Evolutionary conservation across 352 stramenopile species (phyloP), one percentile per base, ranked within the genome.

Genomic region (Globisporangium sylvaticum): DNA sequence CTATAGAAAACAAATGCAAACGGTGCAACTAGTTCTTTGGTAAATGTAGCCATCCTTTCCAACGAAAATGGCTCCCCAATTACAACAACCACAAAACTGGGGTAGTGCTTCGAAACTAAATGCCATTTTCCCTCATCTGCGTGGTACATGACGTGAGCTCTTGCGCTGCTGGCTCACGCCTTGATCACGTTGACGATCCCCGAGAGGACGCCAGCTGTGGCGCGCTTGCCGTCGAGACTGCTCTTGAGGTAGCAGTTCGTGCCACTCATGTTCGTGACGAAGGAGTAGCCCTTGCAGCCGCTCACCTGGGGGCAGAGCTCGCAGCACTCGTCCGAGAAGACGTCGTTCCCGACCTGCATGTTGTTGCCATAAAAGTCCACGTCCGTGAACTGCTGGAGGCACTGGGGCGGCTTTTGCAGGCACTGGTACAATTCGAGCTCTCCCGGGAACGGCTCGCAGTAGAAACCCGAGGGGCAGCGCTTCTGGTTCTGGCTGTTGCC

Each of bases 361-460:
- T 83, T 74, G 60, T 79, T 70, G 54, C 78, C 78, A 39, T 66
- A 70, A 32, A 78, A 79, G 48, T 80, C 75, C 14, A 76, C 66
- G 62, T 81, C 71, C 10, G 70, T 72, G 27, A 71, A 31, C 62
- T 80, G 76, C 20, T 59, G 65, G 12, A 67, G 71, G 68, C 76
- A 87, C 62, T 80, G 54, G 3, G 48, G 10, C 3, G 79, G 76
- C 9, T 58, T 50, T 10, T 66, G 48, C n/a, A 81, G 66, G 65
- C 79, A 87, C 64, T 84, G 79, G 68, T 76, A 81, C 0, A 68
- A 50, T 67, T 79, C 71, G 0, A 67, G 31, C 67, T 78, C 72
- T 66, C 74, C 44, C 57, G 73, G 76, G 73, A 71, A 84, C 1
- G 78, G 74, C 60, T 77, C 72, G 63, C 78, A 84, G 76, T 81